phyloP scores from a whole-genome alignment of 768 basidiomycete species.

The Boletus rubescentipes region DNA sequence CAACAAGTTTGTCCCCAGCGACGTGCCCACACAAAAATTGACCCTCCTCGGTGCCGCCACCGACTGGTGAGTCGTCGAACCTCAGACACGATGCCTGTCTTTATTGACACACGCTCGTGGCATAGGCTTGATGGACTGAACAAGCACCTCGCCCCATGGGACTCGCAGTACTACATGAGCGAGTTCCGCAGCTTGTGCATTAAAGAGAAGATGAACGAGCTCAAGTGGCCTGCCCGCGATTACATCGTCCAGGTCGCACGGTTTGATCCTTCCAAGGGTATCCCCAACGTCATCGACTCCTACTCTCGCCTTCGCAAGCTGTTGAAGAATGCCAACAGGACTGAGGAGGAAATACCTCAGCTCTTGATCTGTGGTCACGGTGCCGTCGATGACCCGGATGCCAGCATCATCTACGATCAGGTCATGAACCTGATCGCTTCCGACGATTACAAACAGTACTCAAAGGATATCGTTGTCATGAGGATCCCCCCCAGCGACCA shows the following conservation, averaged over 20 bases:
- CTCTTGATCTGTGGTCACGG: slow-evolving; percentile 87
- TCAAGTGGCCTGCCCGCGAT: slow-evolving; percentile 76
- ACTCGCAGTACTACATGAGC: slow-evolving; percentile 86
- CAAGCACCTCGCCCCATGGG: slow-evolving; percentile 82
- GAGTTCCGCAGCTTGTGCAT: slow-evolving; percentile 76
- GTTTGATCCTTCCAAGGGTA: slow-evolving; percentile 88
- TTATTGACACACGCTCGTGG: slow-evolving; percentile 1
- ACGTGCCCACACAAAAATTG: slow-evolving; percentile 71
- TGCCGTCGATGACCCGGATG: slow-evolving; percentile 93
- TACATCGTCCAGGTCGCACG: slow-evolving; percentile 93
- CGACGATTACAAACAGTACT: slow-evolving; percentile 50
- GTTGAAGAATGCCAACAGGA: slow-evolving; percentile 45
- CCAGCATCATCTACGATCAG: slow-evolving; percentile 87
- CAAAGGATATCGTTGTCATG: slow-evolving; percentile 73
- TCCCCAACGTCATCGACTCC: slow-evolving; percentile 81
- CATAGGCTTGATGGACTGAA: slow-evolving; percentile 88
- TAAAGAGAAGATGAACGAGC: slow-evolving; percentile 79
- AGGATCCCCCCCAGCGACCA: slow-evolving; percentile 82
- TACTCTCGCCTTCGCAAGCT: slow-evolving; percentile 80
- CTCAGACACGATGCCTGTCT: slow-evolving; percentile 5
- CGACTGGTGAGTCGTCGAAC: slow-evolving; percentile 60
- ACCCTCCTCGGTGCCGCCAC: slow-evolving; percentile 80
- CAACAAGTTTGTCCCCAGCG: slow-evolving; percentile 88
- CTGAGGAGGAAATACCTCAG: slow-evolving; percentile 63
- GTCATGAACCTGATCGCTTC: slow-evolving; percentile 59